These are phyloP conservation scores for Pseudogymnoascus sp. DNA, from an alignment of 2,329 filamentous ascomycete species.

Conservation along the genomic window DNA sequence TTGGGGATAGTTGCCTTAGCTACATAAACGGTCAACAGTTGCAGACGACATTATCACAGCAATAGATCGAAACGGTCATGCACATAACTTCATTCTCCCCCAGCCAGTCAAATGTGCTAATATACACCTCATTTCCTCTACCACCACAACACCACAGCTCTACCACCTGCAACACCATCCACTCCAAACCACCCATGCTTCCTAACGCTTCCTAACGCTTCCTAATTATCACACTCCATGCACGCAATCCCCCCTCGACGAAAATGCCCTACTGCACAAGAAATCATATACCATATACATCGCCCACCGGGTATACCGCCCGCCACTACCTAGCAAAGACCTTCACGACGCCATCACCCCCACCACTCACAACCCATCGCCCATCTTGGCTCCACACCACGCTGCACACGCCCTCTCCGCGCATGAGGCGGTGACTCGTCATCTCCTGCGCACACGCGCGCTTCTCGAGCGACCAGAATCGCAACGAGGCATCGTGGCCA, in stretches of 20 bases:
- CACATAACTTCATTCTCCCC: not conserved
- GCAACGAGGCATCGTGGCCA: constrained; percentile 88
- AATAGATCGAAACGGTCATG: not conserved
- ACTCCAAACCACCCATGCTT: not conserved
- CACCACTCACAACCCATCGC: constrained; percentile 86
- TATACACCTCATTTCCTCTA: not conserved
- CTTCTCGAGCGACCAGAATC: constrained; percentile 97
- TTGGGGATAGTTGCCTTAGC: not conserved
- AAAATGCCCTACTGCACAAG: constrained; percentile 1
- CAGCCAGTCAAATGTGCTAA: not conserved
- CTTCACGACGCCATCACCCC: constrained; percentile 93
- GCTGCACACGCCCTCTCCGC: constrained; percentile 88
- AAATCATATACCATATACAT: constrained; percentile 10
- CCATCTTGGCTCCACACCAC: constrained; percentile 96
- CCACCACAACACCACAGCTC: not conserved
- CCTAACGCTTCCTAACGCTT: not conserved
- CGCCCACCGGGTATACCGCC: constrained; percentile 7
- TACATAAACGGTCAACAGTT: not conserved
- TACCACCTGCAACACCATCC: not conserved
- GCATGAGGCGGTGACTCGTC: constrained; percentile 86
- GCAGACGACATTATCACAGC: not conserved
- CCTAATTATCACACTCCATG: constrained; percentile 2
- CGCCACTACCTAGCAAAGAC: constrained; percentile 58
- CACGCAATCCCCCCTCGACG: not conserved
- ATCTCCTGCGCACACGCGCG: constrained; percentile 92